Percentiles rank a stretch among this genome's conserved stretches.
phyloP scores from a whole-genome alignment of 371 early-diverging fungal species.

The Haplosporangium sp. region DNA sequence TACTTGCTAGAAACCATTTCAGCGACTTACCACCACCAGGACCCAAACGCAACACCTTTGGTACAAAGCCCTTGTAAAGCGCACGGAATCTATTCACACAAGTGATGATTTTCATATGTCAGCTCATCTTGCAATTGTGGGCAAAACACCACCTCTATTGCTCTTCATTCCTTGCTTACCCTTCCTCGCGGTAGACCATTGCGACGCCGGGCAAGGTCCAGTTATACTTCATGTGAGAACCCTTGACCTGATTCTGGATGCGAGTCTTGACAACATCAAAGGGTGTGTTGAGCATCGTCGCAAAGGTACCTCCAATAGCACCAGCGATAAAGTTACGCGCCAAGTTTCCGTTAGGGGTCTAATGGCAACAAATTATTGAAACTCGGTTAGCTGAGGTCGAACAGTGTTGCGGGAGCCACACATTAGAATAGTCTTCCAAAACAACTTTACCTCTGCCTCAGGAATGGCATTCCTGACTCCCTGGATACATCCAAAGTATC shows the following conservation, averaged over 20 bases:
- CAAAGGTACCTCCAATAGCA: slow-evolving; percentile 94
- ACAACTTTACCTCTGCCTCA: slow-evolving; percentile 74
- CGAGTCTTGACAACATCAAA: slow-evolving; percentile 98
- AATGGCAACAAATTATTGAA: background rate
- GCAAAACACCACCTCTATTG: background rate
- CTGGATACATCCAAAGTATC: slow-evolving; percentile 93
- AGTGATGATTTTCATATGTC: background rate
- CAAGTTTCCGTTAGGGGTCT: slow-evolving; percentile 73
- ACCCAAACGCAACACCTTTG: slow-evolving; percentile 97
- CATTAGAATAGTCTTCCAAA: background rate
- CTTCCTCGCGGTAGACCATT: slow-evolving; percentile 94
- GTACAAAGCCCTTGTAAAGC: slow-evolving; percentile 95
- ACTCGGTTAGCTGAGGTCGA: too few relatives aligned
- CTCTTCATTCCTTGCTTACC: slow-evolving; percentile 57
- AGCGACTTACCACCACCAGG: slow-evolving; percentile 80
- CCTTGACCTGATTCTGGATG: slow-evolving; percentile 86
- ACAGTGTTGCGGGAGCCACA: too few relatives aligned
- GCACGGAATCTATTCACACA: slow-evolving; percentile 70
- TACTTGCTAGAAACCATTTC: background rate
- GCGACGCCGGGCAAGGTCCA: slow-evolving; percentile 89
- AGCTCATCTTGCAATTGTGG: background rate
- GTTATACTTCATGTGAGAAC: slow-evolving; percentile 79
- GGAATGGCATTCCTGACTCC: slow-evolving; percentile 78
- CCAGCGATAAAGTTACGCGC: slow-evolving; percentile 93
- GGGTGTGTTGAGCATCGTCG: slow-evolving; percentile 95